Evolutionary conservation across 169 alveolate genomes (phyloP).

Genomic region (Neospora caninum): DNA sequence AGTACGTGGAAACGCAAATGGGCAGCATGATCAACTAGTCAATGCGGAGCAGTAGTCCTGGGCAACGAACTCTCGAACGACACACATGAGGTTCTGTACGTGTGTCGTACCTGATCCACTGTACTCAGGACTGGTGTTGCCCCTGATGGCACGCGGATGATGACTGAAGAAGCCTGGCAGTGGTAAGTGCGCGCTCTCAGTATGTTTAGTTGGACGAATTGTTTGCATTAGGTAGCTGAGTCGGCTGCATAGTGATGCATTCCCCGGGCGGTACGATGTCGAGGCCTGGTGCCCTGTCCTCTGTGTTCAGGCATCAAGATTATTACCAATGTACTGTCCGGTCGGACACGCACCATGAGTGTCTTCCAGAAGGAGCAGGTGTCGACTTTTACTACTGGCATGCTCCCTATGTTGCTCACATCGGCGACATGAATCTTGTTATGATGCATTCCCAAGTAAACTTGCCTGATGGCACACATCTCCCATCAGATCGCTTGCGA

Average conservation of each 20-base stretch:
- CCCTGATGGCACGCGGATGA: slow-evolving; percentile 76
- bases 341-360: slow-evolving; percentile 61
- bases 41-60: no score
- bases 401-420: slow-evolving; percentile 74
- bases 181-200: slow-evolving; percentile 62
- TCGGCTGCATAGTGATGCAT: no score
- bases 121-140: slow-evolving; percentile 74
- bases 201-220: not conserved
- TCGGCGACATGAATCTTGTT: slow-evolving; percentile 73
- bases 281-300: no score
- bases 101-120: not conserved
- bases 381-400: slow-evolving; percentile 76
- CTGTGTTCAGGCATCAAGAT: slow-evolving; percentile 72
- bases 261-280: no score
- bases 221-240: no score
- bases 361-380: slow-evolving; percentile 70
- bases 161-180: slow-evolving; percentile 74
- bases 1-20: not conserved
- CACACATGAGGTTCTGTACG: not conserved
- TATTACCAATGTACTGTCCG: slow-evolving; percentile 72
- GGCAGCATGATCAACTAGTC: no score
- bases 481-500: slow-evolving; percentile 73
- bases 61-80: no score
- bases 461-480: slow-evolving; percentile 74
- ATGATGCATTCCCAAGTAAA: slow-evolving; percentile 81